Conservation (phyloP, 352 stramenopile genomes). For the Globisporangium ultimum region DNA sequence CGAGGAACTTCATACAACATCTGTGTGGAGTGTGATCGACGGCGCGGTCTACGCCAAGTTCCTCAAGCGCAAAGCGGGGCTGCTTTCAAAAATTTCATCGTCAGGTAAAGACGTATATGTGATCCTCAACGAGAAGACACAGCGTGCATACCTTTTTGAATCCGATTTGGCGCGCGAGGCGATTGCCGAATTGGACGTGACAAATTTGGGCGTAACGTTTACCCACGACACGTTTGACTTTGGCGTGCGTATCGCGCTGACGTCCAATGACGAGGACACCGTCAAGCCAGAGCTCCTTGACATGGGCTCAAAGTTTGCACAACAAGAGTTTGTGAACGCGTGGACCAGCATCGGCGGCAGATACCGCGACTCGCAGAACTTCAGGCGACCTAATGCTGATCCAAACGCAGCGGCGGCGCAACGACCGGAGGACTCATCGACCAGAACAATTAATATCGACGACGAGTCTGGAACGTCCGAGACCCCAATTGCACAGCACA, state of each 20-base stretch:
- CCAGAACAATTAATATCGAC: too few species aligned
- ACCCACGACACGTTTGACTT: constrained; percentile 2
- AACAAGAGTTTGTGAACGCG: constrained; percentile 1
- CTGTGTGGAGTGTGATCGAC: constrained; percentile 5
- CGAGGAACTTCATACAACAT: neutral
- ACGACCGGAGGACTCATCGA: too few species aligned
- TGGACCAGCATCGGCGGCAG: neutral
- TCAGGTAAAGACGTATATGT: constrained; percentile 10
- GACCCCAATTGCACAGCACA: too few species aligned
- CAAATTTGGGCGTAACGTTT: neutral
- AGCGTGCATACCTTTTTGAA: constrained; percentile 8
- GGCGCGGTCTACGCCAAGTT: constrained; percentile 3
- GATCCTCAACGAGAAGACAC: constrained; percentile 3
- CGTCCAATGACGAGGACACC: neutral
- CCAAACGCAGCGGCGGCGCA: too few species aligned
- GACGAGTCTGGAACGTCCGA: too few species aligned
- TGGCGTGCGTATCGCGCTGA: neutral
- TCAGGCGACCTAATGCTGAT: too few species aligned
- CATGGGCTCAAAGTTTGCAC: neutral
- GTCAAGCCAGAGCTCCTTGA: constrained; percentile 9
- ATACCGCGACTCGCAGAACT: too few species aligned
- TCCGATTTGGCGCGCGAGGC: constrained; percentile 2
- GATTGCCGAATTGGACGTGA: neutral
- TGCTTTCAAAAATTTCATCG: neutral
- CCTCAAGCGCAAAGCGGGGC: constrained; percentile 9